Percentiles rank a stretch among this genome's conserved stretches.
Evolutionary conservation across 2,329 filamentous ascomycete genomes (phyloP).

Genomic region (Elsinoe arachidis): DNA sequence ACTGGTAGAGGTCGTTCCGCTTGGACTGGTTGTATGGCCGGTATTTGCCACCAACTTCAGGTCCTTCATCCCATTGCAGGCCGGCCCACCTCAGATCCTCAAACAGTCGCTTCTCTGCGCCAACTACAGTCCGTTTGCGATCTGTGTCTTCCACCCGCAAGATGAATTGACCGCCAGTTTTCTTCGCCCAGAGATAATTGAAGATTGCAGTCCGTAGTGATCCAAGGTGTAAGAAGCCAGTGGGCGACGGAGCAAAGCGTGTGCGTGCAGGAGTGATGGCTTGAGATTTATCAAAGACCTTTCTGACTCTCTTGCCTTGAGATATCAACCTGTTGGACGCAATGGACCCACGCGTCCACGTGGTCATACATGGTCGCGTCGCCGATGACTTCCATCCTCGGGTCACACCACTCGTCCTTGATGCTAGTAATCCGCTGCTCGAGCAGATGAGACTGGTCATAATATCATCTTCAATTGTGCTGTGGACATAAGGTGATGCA

Average conservation of each 20-base stretch:
- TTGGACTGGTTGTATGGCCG: conserved; percentile 89
- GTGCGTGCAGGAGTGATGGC: conserved; percentile 53
- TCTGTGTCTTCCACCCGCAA: conserved; percentile 93
- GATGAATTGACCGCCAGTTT: conserved; percentile 82
- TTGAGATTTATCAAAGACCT: neutral
- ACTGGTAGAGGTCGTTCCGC: conserved; percentile 61
- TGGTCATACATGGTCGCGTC: neutral
- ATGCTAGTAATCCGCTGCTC: neutral
- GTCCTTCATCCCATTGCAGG: conserved; percentile 87
- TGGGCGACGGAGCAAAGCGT: conserved; percentile 91
- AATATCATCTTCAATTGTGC: neutral
- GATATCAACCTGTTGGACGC: neutral
- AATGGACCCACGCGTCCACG: neutral
- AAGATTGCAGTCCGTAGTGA: conserved; percentile 89
- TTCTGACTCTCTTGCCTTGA: conserved; percentile 1
- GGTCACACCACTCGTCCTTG: neutral
- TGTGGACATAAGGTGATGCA: neutral
- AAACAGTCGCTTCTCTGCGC: conserved; percentile 69
- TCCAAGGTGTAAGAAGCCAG: conserved; percentile 85
- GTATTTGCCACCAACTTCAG: conserved; percentile 68
- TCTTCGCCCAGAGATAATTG: conserved; percentile 83
- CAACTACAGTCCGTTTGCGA: conserved; percentile 71
- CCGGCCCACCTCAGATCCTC: conserved; percentile 83
- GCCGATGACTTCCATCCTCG: neutral
- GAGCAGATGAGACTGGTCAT: neutral